Conservation (phyloP, 2,329 filamentous ascomycete genomes). For the Macrophomina pseudophaseolina region DNA sequence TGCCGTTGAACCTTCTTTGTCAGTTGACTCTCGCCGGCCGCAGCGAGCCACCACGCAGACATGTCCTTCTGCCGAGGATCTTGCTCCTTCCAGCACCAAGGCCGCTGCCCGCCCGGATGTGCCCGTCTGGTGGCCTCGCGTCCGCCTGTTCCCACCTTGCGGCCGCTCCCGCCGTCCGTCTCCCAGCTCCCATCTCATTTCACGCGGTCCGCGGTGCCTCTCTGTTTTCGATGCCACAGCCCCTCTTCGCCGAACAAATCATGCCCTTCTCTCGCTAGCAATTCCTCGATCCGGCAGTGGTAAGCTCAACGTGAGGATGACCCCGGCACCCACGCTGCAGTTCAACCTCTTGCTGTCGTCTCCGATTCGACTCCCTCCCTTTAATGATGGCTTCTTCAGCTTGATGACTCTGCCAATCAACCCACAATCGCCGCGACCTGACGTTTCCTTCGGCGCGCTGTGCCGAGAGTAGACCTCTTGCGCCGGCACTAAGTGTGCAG, state of each 20-base stretch:
- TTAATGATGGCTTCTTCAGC: not conserved
- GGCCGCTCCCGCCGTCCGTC: not conserved
- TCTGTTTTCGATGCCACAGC: not conserved
- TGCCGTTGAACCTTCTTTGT: constrained; percentile 4
- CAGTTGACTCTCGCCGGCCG: not conserved
- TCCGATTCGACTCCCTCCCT: not conserved
- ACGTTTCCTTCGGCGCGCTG: constrained; percentile 7
- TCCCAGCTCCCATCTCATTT: not conserved
- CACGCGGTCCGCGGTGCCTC: not conserved
- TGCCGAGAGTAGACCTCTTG: not conserved
- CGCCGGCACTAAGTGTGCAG: not conserved
- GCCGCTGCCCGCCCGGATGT: not conserved
- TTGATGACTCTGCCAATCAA: not conserved
- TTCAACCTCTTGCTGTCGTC: not conserved
- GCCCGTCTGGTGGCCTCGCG: not conserved
- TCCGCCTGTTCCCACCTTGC: not conserved
- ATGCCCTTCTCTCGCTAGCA: constrained; percentile 4
- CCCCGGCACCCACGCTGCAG: not conserved
- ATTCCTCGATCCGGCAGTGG: constrained; percentile 1
- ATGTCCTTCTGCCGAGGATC: not conserved
- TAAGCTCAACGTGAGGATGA: constrained; percentile 11
- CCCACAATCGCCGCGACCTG: not conserved
- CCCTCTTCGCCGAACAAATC: not conserved
- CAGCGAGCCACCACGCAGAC: not conserved
- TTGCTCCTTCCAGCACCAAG: not conserved